phyloP scores from a whole-genome alignment of 2,329 filamentous ascomycete genomes.

The Paraphoma sp. region DNA sequence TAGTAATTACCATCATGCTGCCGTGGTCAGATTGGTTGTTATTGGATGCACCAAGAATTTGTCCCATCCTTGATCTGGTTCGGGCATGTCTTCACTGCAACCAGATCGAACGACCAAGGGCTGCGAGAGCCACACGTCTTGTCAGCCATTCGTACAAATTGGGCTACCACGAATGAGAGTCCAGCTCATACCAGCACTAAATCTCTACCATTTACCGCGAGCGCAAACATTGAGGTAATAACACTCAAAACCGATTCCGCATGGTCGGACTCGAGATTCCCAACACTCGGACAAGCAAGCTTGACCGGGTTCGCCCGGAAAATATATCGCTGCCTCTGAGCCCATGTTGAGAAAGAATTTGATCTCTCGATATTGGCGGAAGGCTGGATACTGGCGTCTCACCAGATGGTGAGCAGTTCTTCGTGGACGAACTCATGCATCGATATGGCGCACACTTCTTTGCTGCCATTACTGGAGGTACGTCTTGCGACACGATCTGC shows the following conservation, averaged over 20 bases:
- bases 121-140: not conserved
- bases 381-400: not conserved
- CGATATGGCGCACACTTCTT: not conserved
- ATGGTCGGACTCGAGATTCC: too few relatives aligned
- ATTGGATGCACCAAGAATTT: not conserved
- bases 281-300: too few relatives aligned
- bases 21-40: too few relatives aligned
- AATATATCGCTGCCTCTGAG: not conserved
- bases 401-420: not conserved
- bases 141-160: not conserved
- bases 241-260: too few relatives aligned
- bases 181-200: not conserved
- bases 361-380: not conserved
- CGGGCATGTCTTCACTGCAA: not conserved
- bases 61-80: not conserved
- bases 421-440: not conserved
- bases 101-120: not conserved
- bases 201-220: not conserved
- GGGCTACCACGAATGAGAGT: not conserved
- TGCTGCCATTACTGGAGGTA: not conserved
- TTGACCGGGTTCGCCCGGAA: not conserved
- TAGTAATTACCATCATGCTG: too few relatives aligned
- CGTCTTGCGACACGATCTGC: not conserved
- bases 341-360: not conserved
- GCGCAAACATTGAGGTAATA: too few relatives aligned